Conservation (phyloP, 1,139 yeast species). For the Yamadazyma mexicana region DNA sequence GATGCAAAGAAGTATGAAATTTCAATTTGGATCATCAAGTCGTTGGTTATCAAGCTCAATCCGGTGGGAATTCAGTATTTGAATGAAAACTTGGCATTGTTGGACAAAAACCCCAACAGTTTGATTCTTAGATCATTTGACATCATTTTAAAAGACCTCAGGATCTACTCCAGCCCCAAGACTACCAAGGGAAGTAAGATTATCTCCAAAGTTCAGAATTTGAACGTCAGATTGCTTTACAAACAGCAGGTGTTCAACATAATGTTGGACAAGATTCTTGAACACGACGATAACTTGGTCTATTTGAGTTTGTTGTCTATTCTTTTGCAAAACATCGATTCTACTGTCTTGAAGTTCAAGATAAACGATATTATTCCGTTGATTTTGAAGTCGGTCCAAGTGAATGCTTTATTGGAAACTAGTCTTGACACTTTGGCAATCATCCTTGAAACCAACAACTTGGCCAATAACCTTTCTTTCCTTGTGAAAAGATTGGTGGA, state of each 20-base stretch:
- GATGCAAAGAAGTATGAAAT: slow-evolving; percentile 43
- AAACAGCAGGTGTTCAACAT: slow-evolving; percentile 75
- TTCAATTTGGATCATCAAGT: slow-evolving; percentile 71
- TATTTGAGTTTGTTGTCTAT: slow-evolving; percentile 67
- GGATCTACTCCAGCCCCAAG: slow-evolving; percentile 48
- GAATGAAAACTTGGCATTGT: slow-evolving; percentile 37
- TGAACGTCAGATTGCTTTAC: slow-evolving; percentile 64
- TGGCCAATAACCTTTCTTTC: slow-evolving; percentile 45
- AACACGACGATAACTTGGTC: slow-evolving; percentile 35
- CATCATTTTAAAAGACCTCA: slow-evolving; percentile 64
- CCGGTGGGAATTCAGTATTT: slow-evolving; percentile 41
- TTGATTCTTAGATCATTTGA: slow-evolving; percentile 59
- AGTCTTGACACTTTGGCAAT: slow-evolving; percentile 56
- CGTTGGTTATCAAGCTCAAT: slow-evolving; percentile 61
- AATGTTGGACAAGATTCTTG: slow-evolving; percentile 48
- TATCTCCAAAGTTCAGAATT: slow-evolving; percentile 52
- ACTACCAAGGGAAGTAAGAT: slow-evolving; percentile 25
- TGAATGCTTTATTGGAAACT: slow-evolving; percentile 54
- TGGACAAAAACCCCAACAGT: slow-evolving; percentile 26
- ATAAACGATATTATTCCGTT: slow-evolving; percentile 67
- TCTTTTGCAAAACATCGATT: slow-evolving; percentile 59
- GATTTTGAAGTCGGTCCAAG: slow-evolving; percentile 61
- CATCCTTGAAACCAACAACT: slow-evolving; percentile 27
- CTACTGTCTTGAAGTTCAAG: slow-evolving; percentile 60
- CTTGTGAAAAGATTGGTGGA: slow-evolving; percentile 57